A percentile compares a stretch with the other conserved stretches of the same genome.
phyloP scores from a whole-genome alignment of 768 basidiomycete genomes.

The Termitomyces heimii region DNA sequence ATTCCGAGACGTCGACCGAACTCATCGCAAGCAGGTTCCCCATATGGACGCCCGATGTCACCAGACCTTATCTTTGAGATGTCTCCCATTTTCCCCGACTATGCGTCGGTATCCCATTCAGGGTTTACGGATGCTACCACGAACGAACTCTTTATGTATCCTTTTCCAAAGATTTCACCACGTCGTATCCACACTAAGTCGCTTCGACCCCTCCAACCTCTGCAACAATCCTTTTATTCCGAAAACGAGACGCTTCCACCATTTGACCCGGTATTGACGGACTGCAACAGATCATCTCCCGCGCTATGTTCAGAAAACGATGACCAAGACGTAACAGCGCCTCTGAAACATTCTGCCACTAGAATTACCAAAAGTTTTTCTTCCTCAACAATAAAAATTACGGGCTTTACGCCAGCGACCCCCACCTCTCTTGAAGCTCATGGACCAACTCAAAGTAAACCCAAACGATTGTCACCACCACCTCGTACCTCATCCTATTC shows the following conservation, averaged over 20 bases:
- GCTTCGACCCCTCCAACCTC: constrained; percentile 6
- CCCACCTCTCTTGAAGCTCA: constrained; percentile 10
- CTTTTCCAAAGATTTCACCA: constrained; percentile 26
- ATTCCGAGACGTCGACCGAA: constrained; percentile 32
- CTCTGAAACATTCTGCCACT: constrained; percentile 3
- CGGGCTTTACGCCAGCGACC: constrained; percentile 28
- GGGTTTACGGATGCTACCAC: constrained; percentile 16
- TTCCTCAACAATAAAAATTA: constrained; percentile 26
- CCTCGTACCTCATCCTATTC: constrained; percentile 29
- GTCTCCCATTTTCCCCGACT: constrained; percentile 36
- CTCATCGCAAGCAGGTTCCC: constrained; percentile 18
- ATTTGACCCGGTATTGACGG: constrained; percentile 2
- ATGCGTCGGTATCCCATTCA: constrained; percentile 15
- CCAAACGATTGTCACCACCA: constrained; percentile 23
- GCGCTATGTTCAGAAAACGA: not conserved
- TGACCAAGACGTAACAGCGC: constrained; percentile 2
- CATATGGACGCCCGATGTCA: constrained; percentile 25
- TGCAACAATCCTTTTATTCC: constrained; percentile 3
- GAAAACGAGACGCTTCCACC: not conserved
- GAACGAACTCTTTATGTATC: constrained; percentile 34
- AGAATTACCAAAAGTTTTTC: constrained; percentile 8
- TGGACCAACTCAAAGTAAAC: constrained; percentile 14
- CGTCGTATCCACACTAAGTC: constrained; percentile 7
- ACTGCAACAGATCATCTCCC: not conserved
- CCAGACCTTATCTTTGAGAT: constrained; percentile 51